Evolutionary conservation across 1,139 yeast species (phyloP).

Genomic region (Geotrichum fermentans): DNA sequence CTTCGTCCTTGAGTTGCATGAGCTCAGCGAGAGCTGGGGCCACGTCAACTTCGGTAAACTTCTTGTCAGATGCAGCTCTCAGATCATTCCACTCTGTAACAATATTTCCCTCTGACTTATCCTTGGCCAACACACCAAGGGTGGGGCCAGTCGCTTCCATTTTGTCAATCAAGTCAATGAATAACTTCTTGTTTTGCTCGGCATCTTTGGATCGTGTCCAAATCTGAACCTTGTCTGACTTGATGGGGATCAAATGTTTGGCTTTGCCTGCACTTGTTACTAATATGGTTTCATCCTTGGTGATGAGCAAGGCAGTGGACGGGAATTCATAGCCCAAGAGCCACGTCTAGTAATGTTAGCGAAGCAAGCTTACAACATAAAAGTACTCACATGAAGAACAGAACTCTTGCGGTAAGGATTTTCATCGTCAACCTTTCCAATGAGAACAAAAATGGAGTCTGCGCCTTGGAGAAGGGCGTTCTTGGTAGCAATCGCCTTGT

Average conservation of each 20-base stretch:
- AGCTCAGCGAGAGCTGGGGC: conserved; percentile 51
- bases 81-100: conserved; percentile 60
- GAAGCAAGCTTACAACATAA: neutral
- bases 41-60: conserved; percentile 47
- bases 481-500: conserved; percentile 38
- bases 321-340: conserved; percentile 92
- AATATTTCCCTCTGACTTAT: conserved; percentile 75
- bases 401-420: conserved; percentile 90
- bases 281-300: conserved; percentile 56
- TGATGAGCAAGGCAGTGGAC: conserved; percentile 70
- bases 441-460: conserved; percentile 58
- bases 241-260: conserved; percentile 61
- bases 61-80: conserved; percentile 35
- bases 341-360: conserved; percentile 51
- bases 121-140: conserved; percentile 66
- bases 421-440: conserved; percentile 81
- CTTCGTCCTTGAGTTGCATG: conserved; percentile 75
- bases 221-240: conserved; percentile 51
- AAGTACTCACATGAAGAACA: conserved; percentile 53
- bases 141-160: conserved; percentile 46
- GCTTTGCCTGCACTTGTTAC: conserved; percentile 87
- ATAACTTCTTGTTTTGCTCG: conserved; percentile 65
- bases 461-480: conserved; percentile 46
- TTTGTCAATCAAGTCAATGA: conserved; percentile 53
- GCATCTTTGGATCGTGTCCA: conserved; percentile 80